These are phyloP conservation scores for Fusarium newnesense DNA, from an alignment of 2,329 filamentous ascomycete species.

Conservation along the genomic window DNA sequence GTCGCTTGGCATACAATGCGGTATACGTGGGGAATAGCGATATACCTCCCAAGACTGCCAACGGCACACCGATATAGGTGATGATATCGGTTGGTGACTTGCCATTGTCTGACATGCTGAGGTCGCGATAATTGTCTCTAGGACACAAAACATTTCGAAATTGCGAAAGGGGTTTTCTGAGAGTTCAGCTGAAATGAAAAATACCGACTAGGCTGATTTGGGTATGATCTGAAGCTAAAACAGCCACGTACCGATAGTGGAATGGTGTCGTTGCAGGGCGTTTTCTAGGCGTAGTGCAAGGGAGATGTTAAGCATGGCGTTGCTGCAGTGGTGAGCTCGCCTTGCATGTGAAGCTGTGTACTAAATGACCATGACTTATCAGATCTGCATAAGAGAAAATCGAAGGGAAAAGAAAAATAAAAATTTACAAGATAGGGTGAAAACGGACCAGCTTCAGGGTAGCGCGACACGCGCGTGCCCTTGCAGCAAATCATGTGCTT, in stretches of 20 bases:
- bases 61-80: conserved; percentile 66
- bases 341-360: too few relatives aligned
- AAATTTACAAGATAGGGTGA: too few relatives aligned
- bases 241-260: not conserved
- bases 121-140: not conserved
- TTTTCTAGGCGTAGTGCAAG: too few relatives aligned
- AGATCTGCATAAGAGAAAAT: too few relatives aligned
- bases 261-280: not conserved
- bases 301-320: too few relatives aligned
- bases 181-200: conserved; percentile 14
- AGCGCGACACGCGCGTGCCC: not conserved
- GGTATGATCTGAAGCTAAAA: not conserved
- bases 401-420: too few relatives aligned
- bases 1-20: not conserved
- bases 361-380: too few relatives aligned
- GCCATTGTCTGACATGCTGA: conserved; percentile 47
- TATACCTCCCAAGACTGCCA: conserved; percentile 63
- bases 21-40: not conserved
- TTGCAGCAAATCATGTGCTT: conserved; percentile 1
- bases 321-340: too few relatives aligned
- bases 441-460: not conserved
- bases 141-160: not conserved
- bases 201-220: conserved; percentile 14
- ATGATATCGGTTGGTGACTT: conserved; percentile 60
- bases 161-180: conserved; percentile 4